Percentiles rank a stretch among this genome's conserved stretches.
phyloP scores from a whole-genome alignment of 768 basidiomycete species.

The Lactifluus piperatus region DNA sequence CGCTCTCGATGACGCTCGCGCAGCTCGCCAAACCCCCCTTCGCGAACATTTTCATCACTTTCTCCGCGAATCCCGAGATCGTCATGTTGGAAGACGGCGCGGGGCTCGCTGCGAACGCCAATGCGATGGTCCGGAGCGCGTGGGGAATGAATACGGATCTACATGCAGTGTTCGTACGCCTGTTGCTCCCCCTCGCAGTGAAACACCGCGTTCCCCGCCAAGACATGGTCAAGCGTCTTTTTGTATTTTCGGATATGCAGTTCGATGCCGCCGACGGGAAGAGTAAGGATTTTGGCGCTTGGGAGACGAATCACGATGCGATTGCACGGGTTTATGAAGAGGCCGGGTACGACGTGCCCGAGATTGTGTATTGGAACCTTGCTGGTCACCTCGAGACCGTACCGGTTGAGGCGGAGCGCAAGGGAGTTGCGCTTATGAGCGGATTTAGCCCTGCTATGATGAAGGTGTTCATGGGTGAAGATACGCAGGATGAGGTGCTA shows the following conservation, averaged over 20 bases:
- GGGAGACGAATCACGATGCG: conserved; percentile 56
- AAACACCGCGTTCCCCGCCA: conserved; percentile 48
- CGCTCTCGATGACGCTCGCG: conserved; percentile 58
- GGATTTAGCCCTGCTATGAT: conserved; percentile 63
- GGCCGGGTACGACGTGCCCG: conserved; percentile 63
- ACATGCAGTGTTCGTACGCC: conserved; percentile 48
- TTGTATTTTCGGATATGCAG: conserved; percentile 77
- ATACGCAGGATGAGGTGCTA: conserved; percentile 27
- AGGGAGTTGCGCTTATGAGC: conserved; percentile 61
- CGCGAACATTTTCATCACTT: conserved; percentile 58
- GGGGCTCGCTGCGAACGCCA: conserved; percentile 33
- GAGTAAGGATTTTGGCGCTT: conserved; percentile 21
- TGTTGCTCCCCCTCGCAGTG: conserved; percentile 54
- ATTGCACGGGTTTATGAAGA: conserved; percentile 45
- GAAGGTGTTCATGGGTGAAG: conserved; percentile 62
- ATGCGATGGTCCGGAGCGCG: conserved; percentile 26
- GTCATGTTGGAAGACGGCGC: conserved; percentile 38
- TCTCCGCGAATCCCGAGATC: conserved; percentile 44
- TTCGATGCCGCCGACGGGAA: conserved; percentile 37
- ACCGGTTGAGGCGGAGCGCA: conserved; percentile 43
- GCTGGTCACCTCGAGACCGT: conserved; percentile 26
- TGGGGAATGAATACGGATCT: conserved; percentile 61
- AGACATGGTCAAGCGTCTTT: conserved; percentile 69
- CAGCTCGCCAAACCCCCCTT: conserved; percentile 58
- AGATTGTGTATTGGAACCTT: conserved; percentile 70